Evolutionary conservation across 2,329 filamentous ascomycete genomes (phyloP), one percentile per base, ranked within the genome.

Genomic region (Neobulgaria alba): DNA sequence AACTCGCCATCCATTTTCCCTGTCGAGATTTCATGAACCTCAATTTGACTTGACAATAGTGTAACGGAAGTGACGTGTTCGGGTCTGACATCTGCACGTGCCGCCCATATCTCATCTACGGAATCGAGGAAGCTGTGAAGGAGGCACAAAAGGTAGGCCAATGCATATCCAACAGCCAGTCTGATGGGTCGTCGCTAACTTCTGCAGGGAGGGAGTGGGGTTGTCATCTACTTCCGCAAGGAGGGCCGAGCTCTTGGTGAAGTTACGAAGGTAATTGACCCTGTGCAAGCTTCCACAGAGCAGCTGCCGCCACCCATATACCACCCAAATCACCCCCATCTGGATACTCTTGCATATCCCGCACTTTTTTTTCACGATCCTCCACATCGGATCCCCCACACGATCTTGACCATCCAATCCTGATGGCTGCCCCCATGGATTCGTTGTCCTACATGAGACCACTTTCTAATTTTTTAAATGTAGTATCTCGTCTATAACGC

Each of bases 1-100:
- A 39, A 50, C 40, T 32, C 38, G 16, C 33, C 33, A n/a, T 35
- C 33, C 14, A 5, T 8, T 19, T 7, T 12, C 23, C 23, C 23
- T 26, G 30, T 20, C 20, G 17, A 12, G n/a, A 18, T 10, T 35
- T 35, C 4, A 16, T 4, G 33, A 20, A 35, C 9, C 33, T 45
- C 29, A 42, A 43, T 50, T 48, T 58, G 47, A 58, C 47, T 34
- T 21, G 34, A 43, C 32, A 9, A 41, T 31, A 85, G 53, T 96
- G 92, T 66, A 96, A 96, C 59, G 92, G 92, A 42, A 93, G 85
- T 61, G 92, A 98, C 64, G 92, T 96, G 32, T 98, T 96, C 61
- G 88, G 90, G 45, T 95, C 88, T 15, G 92, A 98, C 61, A 98
- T 96, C 57, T 96, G 92, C 67, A 96, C 92, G 9, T 96, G 90